Evolutionary conservation across 2,329 filamentous ascomycete species (phyloP).

Genomic region (Venturia carpophila): DNA sequence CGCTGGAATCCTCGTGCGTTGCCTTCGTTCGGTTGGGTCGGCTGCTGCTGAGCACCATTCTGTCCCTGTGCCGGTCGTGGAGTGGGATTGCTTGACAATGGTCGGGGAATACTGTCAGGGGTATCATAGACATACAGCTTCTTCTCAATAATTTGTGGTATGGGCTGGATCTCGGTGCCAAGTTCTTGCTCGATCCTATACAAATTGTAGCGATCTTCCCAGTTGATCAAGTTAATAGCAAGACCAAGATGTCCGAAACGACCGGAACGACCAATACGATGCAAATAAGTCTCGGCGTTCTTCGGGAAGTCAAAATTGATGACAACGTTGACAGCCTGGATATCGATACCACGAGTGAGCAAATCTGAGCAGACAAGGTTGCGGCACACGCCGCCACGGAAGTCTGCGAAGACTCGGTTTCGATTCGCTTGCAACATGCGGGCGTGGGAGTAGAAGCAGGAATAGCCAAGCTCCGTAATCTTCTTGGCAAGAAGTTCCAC

Average conservation of each 20-base stretch:
- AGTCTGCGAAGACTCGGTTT: constrained; percentile 98
- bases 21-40: constrained; percentile 5
- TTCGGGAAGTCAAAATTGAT: constrained; percentile 99
- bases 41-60: constrained; percentile 1
- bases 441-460: constrained; percentile 98
- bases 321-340: constrained; percentile 97
- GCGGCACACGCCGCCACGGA: constrained; percentile 93
- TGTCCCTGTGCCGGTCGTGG: constrained; percentile 5
- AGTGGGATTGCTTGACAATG: constrained; percentile 51
- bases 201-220: constrained; percentile 97
- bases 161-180: constrained; percentile 96
- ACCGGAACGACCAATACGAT: constrained; percentile 95
- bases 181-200: constrained; percentile 98
- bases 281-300: constrained; percentile 97
- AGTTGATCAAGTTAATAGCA: constrained; percentile 98
- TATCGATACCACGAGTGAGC: constrained; percentile 96
- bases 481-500: constrained; percentile 98
- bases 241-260: constrained; percentile 95
- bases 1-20: constrained; percentile 1
- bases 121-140: constrained; percentile 97
- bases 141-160: constrained; percentile 90
- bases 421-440: constrained; percentile 95
- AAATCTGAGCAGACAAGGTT: constrained; percentile 98
- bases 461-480: constrained; percentile 97
- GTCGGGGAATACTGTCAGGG: constrained; percentile 87